phyloP scores from a whole-genome alignment of 495 filamentous ascomycete species.

The Tuber calosporum region DNA sequence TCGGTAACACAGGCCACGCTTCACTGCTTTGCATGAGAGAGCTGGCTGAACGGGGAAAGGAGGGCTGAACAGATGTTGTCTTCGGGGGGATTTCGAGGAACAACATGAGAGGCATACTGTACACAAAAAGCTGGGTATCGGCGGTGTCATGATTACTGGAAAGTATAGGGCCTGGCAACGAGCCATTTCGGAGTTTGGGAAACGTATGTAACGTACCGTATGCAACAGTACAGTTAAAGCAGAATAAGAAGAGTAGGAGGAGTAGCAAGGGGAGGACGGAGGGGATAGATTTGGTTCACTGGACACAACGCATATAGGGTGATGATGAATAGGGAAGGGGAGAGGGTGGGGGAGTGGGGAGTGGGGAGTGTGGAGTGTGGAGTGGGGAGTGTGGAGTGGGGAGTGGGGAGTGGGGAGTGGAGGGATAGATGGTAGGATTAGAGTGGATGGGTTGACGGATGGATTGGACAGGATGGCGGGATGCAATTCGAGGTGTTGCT shows the following conservation, averaged over 20 bases:
- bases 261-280: neutral
- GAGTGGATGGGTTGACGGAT: neutral
- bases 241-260: conserved; percentile 8
- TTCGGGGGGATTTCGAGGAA: conserved; percentile 14
- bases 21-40: neutral
- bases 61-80: conserved; percentile 16
- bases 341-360: conserved; percentile 21
- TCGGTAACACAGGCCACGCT: conserved; percentile 1
- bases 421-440: neutral
- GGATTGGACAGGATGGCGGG: conserved; percentile 28
- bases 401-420: conserved; percentile 20
- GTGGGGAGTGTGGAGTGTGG: too few relatives aligned
- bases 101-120: conserved; percentile 13
- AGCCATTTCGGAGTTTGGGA: conserved; percentile 33
- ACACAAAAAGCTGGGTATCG: conserved; percentile 27
- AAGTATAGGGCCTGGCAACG: conserved; percentile 13
- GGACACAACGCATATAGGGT: conserved; percentile 1
- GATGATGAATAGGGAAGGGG: conserved; percentile 24
- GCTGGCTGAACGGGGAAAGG: neutral
- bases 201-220: conserved; percentile 33
- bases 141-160: conserved; percentile 13
- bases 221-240: conserved; percentile 22
- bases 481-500: conserved; percentile 17
- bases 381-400: conserved; percentile 26
- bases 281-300: conserved; percentile 5